Conservation (phyloP, 2,329 filamentous ascomycete genomes). For the Colletotrichum australisinense region DNA sequence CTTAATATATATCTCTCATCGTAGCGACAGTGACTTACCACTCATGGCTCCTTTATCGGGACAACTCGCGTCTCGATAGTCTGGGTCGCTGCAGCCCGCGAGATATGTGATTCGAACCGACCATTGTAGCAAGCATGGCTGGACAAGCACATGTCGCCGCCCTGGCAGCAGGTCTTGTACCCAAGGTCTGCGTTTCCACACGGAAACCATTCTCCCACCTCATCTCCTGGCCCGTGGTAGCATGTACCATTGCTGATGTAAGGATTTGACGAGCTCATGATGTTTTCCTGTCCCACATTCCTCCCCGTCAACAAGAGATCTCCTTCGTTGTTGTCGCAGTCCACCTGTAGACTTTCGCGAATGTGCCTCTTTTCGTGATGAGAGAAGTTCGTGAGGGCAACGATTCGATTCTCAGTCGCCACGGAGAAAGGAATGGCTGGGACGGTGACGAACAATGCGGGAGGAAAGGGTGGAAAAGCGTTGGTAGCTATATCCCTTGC, state of each 20-base stretch:
- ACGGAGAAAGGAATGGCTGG: background rate
- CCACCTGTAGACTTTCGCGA: background rate
- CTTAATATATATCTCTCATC: background rate
- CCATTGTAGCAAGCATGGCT: slow-evolving; percentile 41
- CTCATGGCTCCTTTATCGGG: slow-evolving; percentile 44
- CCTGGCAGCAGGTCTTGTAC: slow-evolving; percentile 45
- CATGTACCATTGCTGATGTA: slow-evolving; percentile 49
- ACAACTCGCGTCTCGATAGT: slow-evolving; percentile 45
- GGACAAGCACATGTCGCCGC: slow-evolving; percentile 46
- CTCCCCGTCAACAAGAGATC: background rate
- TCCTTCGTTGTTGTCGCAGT: background rate
- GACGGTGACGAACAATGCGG: background rate
- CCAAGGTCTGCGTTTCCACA: slow-evolving; percentile 48
- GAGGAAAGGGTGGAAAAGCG: background rate
- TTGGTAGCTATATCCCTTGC: slow-evolving; percentile 1
- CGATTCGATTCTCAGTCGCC: background rate
- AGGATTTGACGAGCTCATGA: slow-evolving; percentile 37
- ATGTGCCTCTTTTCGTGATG: background rate
- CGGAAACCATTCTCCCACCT: slow-evolving; percentile 41
- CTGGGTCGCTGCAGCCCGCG: slow-evolving; percentile 49
- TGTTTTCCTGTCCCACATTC: background rate
- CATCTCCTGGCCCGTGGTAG: slow-evolving; percentile 37
- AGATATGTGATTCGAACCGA: slow-evolving; percentile 48
- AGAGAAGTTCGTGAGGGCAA: background rate
- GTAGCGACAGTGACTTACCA: slow-evolving; percentile 6